Percentiles rank a stretch among this genome's conserved stretches.
Conservation (phyloP, 2,329 filamentous ascomycete genomes). For the Fusarium luffae region DNA sequence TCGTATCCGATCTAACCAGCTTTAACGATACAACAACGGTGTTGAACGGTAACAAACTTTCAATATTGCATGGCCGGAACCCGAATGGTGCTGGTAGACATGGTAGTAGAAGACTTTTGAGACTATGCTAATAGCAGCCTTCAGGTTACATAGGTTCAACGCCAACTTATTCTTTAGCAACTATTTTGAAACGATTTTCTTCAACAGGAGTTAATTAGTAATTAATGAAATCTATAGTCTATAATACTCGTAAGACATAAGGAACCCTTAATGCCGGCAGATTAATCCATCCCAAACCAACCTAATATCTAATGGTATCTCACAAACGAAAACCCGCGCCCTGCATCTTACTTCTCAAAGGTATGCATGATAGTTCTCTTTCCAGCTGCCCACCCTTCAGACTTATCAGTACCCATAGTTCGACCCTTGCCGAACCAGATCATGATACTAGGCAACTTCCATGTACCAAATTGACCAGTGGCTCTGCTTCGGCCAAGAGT, state of each 20-base stretch:
- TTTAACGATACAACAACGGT: no score
- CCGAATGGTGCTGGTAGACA: no score
- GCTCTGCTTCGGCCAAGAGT: conserved; percentile 55
- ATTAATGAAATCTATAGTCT: background rate
- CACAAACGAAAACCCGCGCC: background rate
- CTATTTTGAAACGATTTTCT: background rate
- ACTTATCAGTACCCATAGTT: conserved; percentile 51
- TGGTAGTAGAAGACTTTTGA: background rate
- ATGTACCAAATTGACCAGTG: conserved; percentile 52
- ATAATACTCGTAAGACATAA: background rate
- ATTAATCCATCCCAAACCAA: background rate
- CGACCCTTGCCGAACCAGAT: conserved; percentile 55
- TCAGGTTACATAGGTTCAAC: background rate
- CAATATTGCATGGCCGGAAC: no score
- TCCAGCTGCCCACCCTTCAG: conserved; percentile 48
- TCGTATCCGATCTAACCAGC: no score
- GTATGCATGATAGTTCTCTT: conserved; percentile 48
- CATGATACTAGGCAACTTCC: conserved; percentile 53
- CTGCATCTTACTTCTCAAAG: conserved; percentile 47
- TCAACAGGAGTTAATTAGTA: background rate
- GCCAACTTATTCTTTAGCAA: no score
- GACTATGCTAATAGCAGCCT: background rate
- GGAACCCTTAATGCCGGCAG: conserved; percentile 7
- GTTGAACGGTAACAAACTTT: no score
- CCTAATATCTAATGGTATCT: background rate